Conservation (phyloP, 371 early-diverging fungal genomes). For the Dichotomocladium elegans region DNA sequence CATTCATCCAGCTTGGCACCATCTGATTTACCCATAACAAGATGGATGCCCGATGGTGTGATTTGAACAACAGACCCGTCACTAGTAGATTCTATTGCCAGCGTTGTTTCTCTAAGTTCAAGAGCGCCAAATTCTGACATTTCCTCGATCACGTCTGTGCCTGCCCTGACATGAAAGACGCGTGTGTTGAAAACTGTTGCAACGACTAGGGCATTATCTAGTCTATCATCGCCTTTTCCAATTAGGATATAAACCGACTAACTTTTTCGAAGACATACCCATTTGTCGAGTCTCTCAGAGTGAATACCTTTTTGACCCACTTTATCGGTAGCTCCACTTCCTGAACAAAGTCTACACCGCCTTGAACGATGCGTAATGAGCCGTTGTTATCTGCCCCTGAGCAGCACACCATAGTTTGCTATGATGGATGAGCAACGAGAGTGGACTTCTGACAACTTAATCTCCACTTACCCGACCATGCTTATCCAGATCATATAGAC, state of each 20-base stretch:
- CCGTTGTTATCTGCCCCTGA: conserved; percentile 77
- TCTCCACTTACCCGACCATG: conserved; percentile 59
- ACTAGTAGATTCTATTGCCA: conserved; percentile 14
- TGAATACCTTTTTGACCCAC: conserved; percentile 69
- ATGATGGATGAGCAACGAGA: background rate
- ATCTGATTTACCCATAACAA: conserved; percentile 25
- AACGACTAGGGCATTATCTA: conserved; percentile 43
- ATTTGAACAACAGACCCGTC: conserved; percentile 41
- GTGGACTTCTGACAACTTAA: too few species aligned
- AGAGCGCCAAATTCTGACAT: conserved; percentile 13
- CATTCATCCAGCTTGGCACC: conserved; percentile 45
- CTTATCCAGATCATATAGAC: conserved; percentile 72
- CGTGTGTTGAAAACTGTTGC: conserved; percentile 42
- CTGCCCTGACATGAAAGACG: conserved; percentile 4
- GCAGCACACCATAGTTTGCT: conserved; percentile 85
- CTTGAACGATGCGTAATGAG: conserved; percentile 76
- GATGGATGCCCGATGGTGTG: conserved; percentile 50
- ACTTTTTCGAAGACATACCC: too few species aligned
- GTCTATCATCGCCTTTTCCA: background rate
- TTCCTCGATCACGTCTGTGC: conserved; percentile 26
- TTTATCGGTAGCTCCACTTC: conserved; percentile 53
- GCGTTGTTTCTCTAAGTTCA: conserved; percentile 19
- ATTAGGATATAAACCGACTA: too few species aligned
- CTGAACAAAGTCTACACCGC: conserved; percentile 83
- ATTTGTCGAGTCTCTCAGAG: too few species aligned